Evolutionary conservation across 2,329 filamentous ascomycete genomes (phyloP), one percentile per base, ranked within the genome.

Genomic region (Metarhizium rileyi): DNA sequence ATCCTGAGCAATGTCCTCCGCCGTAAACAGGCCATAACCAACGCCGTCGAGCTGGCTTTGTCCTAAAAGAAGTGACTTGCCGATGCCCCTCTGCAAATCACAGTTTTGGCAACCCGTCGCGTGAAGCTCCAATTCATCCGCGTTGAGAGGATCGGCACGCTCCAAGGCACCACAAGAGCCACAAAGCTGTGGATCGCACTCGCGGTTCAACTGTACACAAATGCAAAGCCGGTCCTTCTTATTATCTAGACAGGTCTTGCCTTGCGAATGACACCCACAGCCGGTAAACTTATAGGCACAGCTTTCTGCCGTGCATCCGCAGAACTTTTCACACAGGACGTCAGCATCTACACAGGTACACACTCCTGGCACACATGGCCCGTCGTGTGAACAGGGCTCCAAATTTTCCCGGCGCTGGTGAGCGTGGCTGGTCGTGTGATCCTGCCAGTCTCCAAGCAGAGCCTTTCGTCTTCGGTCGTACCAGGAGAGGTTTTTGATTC

Each of bases 141-240:
- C 75, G 56, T 87, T 84, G n/a, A 72, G 66, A 0, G 84, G 85
- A 59, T 90, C 81, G 3, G 87, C 76, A 2, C 86, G 76, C 51
- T 87, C 80, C 10, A 71, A 61, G 0, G 83, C 85, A 26, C 87
- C 87, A 57, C 88, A 93, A 8, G 71, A 73, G 16, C 74, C 74
- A 59, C 88, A 94, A 12, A 91, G 71, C 51, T 85, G 80, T 2
- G 87, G 81, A 57, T 93, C 88, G 60, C 88, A 94, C 66, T 94
- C 88, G 36, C 88, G 78, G 56, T 87, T 85, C 47, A 88, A 73
- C 58, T 78, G 74, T 20, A 81, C 72, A 58, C 88, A 94, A 14
- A 85, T 82, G 61, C 88, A 93, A 3, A 76, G 74, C 52, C 66
- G 67, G 50, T 80, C 77, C 53, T 76, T 77, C 56, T 82, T 71